Evolutionary conservation across 768 basidiomycete genomes (phyloP), one percentile per base, ranked within the genome.

Genomic region (Crucibulum laeve): DNA sequence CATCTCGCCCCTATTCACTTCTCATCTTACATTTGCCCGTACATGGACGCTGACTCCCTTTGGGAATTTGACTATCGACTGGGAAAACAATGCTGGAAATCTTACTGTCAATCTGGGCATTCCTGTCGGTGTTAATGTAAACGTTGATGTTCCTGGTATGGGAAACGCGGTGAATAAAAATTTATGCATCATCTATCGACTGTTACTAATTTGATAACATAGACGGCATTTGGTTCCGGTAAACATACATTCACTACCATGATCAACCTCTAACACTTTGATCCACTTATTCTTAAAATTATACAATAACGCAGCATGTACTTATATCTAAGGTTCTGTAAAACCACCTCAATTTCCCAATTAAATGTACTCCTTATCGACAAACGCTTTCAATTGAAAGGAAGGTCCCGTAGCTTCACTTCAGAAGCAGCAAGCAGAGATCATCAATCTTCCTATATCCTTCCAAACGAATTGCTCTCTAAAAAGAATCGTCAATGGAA

Each of bases 41-140:
- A 59, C 57, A 4, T 62, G 58, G 57, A 57, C 48, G 22, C 15
- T 56, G 15, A 60, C 59, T 3, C 61, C 61, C 1, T 60, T 55
- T 38, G 61, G 61, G 25, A 62, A 62, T 43, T 44, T 62, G 5
- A 57, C 53, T 4, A 57, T 62, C 17, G 34, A 44, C 7, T 59
- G 51, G 49, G 36, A 36, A 1, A 57, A 44, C 15, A 25, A 28
- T 19, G 18, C 24, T 33, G 53, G 54, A n/a, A 33, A 14, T 10
- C 5, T 55, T 19, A 46, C 44, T 17, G 21, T 61, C 30, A 37
- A 54, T 43, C 44, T 58, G 10, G 49, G 42, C 14, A 32, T 61
- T 10, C 59, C 59, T 4, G 51, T 58, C 32, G 54, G 59, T 21
- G 55, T 61, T 8, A 55, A 36, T 18, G 59, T 55, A 21, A 61